Conservation (phyloP, 2,329 filamentous ascomycete genomes). For the Cercospora sp. region DNA sequence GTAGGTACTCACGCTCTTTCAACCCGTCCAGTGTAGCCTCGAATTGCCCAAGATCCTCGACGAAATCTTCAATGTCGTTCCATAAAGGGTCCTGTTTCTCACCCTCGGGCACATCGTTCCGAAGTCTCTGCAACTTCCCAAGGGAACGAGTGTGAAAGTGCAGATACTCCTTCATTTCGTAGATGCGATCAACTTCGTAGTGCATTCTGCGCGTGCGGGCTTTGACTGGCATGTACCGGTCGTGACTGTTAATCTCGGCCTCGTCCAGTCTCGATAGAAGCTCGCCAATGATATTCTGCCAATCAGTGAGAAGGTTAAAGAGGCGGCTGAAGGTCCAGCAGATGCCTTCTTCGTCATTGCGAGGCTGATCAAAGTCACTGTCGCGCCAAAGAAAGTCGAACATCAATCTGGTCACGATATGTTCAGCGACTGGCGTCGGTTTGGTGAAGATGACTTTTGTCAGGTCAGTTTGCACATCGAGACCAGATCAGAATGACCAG, state of each 20-base stretch:
- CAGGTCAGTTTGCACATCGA: background rate
- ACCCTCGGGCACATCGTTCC: conserved; percentile 32
- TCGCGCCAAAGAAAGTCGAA: conserved; percentile 39
- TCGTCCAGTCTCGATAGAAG: conserved; percentile 38
- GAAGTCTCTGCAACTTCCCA: conserved; percentile 40
- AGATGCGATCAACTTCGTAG: conserved; percentile 39
- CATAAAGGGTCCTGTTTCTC: conserved; percentile 39
- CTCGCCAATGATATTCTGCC: conserved; percentile 42
- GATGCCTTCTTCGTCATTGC: conserved; percentile 40
- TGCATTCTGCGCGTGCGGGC: conserved; percentile 37
- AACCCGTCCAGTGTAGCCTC: conserved; percentile 38
- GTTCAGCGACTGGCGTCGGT: conserved; percentile 35
- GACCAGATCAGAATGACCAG: background rate
- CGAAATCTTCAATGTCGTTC: conserved; percentile 40
- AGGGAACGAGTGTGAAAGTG: conserved; percentile 39
- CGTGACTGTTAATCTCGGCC: conserved; percentile 40
- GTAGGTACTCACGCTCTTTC: conserved; percentile 36
- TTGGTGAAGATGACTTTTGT: conserved; percentile 39
- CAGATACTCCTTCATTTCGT: conserved; percentile 41
- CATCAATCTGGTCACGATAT: conserved; percentile 37
- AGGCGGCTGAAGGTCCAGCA: conserved; percentile 41
- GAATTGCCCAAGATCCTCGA: conserved; percentile 41
- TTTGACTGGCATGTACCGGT: conserved; percentile 39
- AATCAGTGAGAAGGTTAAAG: conserved; percentile 40
- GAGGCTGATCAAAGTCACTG: conserved; percentile 36